Evolutionary conservation across 768 basidiomycete genomes (phyloP), one percentile per base, ranked within the genome.

Genomic region (Boletus sp.): DNA sequence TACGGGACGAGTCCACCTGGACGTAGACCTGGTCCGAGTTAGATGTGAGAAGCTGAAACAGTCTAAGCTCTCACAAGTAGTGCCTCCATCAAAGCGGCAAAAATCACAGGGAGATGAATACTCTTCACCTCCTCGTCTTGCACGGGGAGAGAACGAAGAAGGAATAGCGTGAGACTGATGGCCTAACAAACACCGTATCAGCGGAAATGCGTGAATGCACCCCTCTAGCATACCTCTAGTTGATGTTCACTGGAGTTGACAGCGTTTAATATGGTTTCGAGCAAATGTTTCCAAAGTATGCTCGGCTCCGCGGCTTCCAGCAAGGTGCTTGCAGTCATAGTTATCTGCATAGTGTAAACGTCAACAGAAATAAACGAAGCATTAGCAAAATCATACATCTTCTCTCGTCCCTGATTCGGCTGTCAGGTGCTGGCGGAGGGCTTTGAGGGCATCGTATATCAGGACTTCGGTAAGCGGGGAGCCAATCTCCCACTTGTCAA

Each of bases 401-500:
- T 83, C 83, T 43, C 71, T 72, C 47, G 74, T 70, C 41, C 86
- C 84, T 15, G 77, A 70, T 39, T 80, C 75, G 7, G 77, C 73
- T 34, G 82, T 75, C 42, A 84, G 69, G 17, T 83, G 74, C 17
- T 74, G 65, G 67, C 82, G 83, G 47, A 97, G 75, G 2, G 90
- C 84, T 48, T 78, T 83, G 63, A 98, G 83, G 0, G 90, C 79
- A 60, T 96, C 90, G 61, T 89, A 83, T 11, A 90, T 82, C 48
- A 98, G 73, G 7, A 76, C 77, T 38, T 93, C 87, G 0, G 93
- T 93, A 27, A 99, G 70, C 0, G 81, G 77, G 8, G 81, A 82
- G 5, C 96, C 96, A 42, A 98, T 87, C 69, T 98, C 97, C 90
- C 93, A 98, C 70, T 97, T 97, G 70, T 99, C 97, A 60, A 98